Conservation (phyloP, 2,329 filamentous ascomycete species). For the Aspergillus quadricinctus region DNA sequence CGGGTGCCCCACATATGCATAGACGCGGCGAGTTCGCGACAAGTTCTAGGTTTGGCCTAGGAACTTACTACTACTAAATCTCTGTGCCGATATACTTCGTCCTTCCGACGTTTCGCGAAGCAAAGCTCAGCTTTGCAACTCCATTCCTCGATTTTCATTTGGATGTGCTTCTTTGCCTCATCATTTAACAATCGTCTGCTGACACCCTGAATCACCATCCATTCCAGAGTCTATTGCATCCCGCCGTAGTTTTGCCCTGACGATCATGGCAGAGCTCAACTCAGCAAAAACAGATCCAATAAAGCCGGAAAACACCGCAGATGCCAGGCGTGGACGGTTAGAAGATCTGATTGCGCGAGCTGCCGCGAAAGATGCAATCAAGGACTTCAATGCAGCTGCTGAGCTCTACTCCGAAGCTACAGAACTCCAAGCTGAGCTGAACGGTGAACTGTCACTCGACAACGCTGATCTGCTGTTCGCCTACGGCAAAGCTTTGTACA, state of each 20-base stretch:
- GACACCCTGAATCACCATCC: no score
- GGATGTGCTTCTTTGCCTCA: not conserved
- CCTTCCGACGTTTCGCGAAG: not conserved
- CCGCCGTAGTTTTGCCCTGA: not conserved
- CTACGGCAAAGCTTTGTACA: conserved; percentile 91
- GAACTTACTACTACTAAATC: not conserved
- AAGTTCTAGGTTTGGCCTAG: not conserved
- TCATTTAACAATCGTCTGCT: not conserved
- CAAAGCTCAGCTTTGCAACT: not conserved
- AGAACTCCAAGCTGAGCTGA: conserved; percentile 83
- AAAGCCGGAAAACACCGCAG: conserved; percentile 13
- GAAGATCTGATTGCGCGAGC: conserved; percentile 76
- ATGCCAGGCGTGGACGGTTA: conserved; percentile 58
- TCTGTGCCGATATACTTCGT: not conserved
- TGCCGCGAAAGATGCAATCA: conserved; percentile 79
- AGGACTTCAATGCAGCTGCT: conserved; percentile 79
- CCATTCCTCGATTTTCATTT: not conserved
- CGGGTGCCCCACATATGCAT: not conserved
- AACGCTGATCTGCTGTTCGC: conserved; percentile 93
- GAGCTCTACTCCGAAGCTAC: conserved; percentile 86
- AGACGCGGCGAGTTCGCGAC: not conserved
- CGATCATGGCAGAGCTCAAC: conserved; percentile 23
- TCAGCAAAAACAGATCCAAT: conserved; percentile 11
- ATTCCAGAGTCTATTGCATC: not conserved
- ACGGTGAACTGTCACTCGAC: conserved; percentile 83